Percentiles rank a stretch among this genome's conserved stretches.
Evolutionary conservation across 108 stramenopile species (phyloP).

Genomic region (Nitzschia putrida): DNA sequence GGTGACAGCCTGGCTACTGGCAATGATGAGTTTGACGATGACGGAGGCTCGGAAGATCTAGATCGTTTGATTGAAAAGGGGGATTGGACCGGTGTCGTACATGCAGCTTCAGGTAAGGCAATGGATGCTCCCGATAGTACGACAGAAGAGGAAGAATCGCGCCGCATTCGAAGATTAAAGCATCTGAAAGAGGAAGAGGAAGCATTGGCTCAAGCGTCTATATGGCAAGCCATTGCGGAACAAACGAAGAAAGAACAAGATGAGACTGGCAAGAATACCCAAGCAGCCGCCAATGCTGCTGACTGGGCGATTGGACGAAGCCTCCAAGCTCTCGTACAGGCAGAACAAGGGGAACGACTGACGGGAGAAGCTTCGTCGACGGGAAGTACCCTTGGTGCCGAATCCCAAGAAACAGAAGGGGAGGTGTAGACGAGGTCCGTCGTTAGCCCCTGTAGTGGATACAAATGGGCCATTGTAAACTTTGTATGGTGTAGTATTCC

Average conservation of each 20-base stretch:
- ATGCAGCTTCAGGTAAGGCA: constrained; percentile 47
- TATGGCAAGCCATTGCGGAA: constrained; percentile 80
- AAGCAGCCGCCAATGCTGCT: constrained; percentile 37
- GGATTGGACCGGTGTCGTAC: constrained; percentile 85
- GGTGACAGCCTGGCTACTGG: constrained; percentile 32
- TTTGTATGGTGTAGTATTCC: too few relatives aligned
- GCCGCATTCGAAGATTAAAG: constrained; percentile 39
- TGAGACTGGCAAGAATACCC: constrained; percentile 11
- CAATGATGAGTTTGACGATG: constrained; percentile 11
- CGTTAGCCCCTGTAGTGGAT: too few relatives aligned
- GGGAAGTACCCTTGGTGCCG: not conserved
- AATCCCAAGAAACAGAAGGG: not conserved
- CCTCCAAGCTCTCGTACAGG: constrained; percentile 51
- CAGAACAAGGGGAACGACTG: constrained; percentile 30
- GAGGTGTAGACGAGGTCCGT: constrained; percentile 7
- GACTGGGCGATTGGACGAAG: constrained; percentile 88
- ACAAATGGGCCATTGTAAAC: too few relatives aligned
- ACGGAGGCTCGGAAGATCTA: constrained; percentile 36
- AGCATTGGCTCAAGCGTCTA: constrained; percentile 78
- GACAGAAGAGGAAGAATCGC: constrained; percentile 14
- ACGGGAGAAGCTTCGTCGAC: constrained; percentile 7
- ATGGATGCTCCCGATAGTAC: not conserved
- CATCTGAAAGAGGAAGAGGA: constrained; percentile 74
- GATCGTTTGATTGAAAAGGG: constrained; percentile 78
- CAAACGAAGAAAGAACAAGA: constrained; percentile 71